These are phyloP conservation scores for Tolypocladium endophyticum DNA, from an alignment of 2,329 filamentous ascomycete genomes.

Conservation along the genomic window DNA sequence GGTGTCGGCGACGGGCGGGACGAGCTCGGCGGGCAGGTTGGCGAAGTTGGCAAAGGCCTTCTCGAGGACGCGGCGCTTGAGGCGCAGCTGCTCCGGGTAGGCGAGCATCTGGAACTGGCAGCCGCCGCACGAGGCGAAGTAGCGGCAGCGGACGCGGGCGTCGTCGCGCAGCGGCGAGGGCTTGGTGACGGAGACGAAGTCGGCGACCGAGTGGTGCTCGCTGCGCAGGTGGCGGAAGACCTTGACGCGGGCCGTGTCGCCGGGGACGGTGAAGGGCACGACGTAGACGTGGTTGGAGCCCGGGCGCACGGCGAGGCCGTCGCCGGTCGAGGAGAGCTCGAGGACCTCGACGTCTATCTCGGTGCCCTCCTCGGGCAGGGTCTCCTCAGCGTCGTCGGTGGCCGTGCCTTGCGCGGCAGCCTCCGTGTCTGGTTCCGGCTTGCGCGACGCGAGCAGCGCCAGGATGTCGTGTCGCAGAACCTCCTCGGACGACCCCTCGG, in stretches of 20 bases:
- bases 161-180: slow-evolving; percentile 71
- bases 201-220: slow-evolving; percentile 63
- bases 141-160: slow-evolving; percentile 65
- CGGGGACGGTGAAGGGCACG: slow-evolving; percentile 79
- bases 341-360: slow-evolving; percentile 77
- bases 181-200: slow-evolving; percentile 68
- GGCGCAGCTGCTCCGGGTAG: slow-evolving; percentile 72
- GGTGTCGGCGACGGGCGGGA: slow-evolving; percentile 72
- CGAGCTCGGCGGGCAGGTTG: slow-evolving; percentile 59
- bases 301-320: slow-evolving; percentile 69
- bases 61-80: slow-evolving; percentile 79
- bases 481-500: slow-evolving; percentile 54
- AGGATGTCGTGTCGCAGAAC: slow-evolving; percentile 55
- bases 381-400: slow-evolving; percentile 8
- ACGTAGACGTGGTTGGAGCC: slow-evolving; percentile 62
- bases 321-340: slow-evolving; percentile 81
- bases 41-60: slow-evolving; percentile 92
- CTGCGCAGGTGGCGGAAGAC: slow-evolving; percentile 60
- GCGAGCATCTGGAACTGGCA: slow-evolving; percentile 98
- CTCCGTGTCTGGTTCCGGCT: slow-evolving; percentile 13
- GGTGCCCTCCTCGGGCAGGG: slow-evolving; percentile 54
- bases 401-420: slow-evolving; percentile 7
- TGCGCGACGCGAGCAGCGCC: slow-evolving; percentile 36
- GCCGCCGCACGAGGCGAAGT: slow-evolving; percentile 80
- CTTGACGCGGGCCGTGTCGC: slow-evolving; percentile 70